Evolutionary conservation across 2,329 filamentous ascomycete genomes (phyloP).

Genomic region (Teratosphaeria destructans): DNA sequence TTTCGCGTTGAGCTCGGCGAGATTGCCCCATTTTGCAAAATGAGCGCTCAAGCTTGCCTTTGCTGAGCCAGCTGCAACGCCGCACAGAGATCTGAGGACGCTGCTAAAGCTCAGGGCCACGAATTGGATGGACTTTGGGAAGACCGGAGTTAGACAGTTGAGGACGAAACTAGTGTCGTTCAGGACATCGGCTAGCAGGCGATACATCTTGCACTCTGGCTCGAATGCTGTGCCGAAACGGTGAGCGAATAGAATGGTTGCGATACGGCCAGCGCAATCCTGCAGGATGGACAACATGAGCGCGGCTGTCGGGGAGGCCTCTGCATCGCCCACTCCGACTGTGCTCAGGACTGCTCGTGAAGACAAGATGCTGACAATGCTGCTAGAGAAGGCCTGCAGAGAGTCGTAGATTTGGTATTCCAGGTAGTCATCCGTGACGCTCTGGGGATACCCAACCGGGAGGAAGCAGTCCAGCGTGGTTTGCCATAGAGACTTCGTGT

Average conservation of each 20-base stretch:
- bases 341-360: slow-evolving; percentile 68
- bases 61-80: slow-evolving; percentile 78
- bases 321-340: slow-evolving; percentile 74
- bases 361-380: slow-evolving; percentile 68
- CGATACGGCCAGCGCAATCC: slow-evolving; percentile 68
- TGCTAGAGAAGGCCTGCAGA: slow-evolving; percentile 73
- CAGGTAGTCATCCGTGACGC: slow-evolving; percentile 75
- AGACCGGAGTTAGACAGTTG: slow-evolving; percentile 68
- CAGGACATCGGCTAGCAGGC: slow-evolving; percentile 76
- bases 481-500: slow-evolving; percentile 23
- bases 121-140: slow-evolving; percentile 51
- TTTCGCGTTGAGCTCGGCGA: slow-evolving; percentile 89
- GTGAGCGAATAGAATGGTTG: slow-evolving; percentile 80
- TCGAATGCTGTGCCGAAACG: slow-evolving; percentile 72
- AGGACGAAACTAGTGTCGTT: slow-evolving; percentile 80
- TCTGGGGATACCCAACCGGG: slow-evolving; percentile 78
- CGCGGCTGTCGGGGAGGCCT: slow-evolving; percentile 67
- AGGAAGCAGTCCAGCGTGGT: slow-evolving; percentile 62
- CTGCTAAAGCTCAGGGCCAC: slow-evolving; percentile 49
- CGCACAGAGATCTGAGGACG: slow-evolving; percentile 61
- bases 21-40: slow-evolving; percentile 76
- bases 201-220: slow-evolving; percentile 83
- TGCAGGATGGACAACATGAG: slow-evolving; percentile 75
- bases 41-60: slow-evolving; percentile 88
- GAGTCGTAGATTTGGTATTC: slow-evolving; percentile 69